A percentile compares a stretch with the other conserved stretches of the same genome.
Evolutionary conservation across 2,329 filamentous ascomycete genomes (phyloP).

Genomic region (Elsinoe arachidis): DNA sequence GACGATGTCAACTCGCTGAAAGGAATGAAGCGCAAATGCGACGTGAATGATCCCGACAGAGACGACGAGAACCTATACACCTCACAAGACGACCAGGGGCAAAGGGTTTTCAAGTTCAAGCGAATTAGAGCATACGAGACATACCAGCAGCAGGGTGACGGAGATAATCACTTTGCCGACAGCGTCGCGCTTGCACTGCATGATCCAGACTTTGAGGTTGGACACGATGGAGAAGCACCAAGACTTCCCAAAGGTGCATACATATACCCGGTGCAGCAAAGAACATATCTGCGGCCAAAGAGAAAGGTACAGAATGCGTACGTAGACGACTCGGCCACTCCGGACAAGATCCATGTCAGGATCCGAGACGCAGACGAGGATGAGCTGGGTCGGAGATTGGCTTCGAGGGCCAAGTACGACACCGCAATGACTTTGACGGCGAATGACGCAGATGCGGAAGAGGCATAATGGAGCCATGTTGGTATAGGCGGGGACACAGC

Average conservation of each 20-base stretch:
- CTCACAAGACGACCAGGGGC: constrained; percentile 27
- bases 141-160: constrained; percentile 43
- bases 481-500: neutral
- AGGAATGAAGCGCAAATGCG: constrained; percentile 49
- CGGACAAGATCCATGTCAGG: constrained; percentile 45
- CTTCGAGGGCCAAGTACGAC: constrained; percentile 17
- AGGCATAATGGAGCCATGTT: neutral
- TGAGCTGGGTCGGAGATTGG: constrained; percentile 40
- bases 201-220: constrained; percentile 35
- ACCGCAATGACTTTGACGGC: neutral
- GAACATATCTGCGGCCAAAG: constrained; percentile 43
- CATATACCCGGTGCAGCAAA: constrained; percentile 52
- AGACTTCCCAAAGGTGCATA: constrained; percentile 47
- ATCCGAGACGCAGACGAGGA: constrained; percentile 43
- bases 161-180: constrained; percentile 46
- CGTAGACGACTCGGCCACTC: constrained; percentile 36
- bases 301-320: constrained; percentile 32
- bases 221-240: constrained; percentile 29
- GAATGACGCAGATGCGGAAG: neutral
- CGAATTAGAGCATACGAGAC: constrained; percentile 55
- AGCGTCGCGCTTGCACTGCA: constrained; percentile 50
- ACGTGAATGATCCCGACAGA: constrained; percentile 44
- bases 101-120: constrained; percentile 45
- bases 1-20: constrained; percentile 38
- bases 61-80: constrained; percentile 47